Conservation (phyloP, 352 stramenopile species). For the Phytophthora citrophthora region DNA sequence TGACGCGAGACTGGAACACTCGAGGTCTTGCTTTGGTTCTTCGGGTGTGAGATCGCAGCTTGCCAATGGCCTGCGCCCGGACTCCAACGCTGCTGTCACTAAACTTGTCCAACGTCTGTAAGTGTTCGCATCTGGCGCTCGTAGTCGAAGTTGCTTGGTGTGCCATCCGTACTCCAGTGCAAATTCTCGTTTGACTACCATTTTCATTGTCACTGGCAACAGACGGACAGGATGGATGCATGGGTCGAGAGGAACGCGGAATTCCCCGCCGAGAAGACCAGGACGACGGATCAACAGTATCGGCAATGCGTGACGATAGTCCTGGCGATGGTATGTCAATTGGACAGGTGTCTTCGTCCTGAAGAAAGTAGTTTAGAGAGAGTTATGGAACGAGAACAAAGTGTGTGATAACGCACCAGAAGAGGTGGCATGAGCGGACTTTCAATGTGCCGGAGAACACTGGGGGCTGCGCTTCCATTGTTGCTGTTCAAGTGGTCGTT, state of each 20-base stretch:
- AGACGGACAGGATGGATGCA: conserved; percentile 40
- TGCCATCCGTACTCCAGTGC: conserved; percentile 39
- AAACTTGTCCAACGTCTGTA: conserved; percentile 36
- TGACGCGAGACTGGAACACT: conserved; percentile 33
- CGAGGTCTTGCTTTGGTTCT: conserved; percentile 15
- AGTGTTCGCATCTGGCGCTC: conserved; percentile 26
- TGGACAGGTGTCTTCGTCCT: conserved; percentile 40
- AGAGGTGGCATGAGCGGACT: conserved; percentile 26
- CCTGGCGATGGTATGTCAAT: conserved; percentile 32
- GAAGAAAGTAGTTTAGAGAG: conserved; percentile 6
- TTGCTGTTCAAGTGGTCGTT: conserved; percentile 12
- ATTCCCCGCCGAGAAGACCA: conserved; percentile 25
- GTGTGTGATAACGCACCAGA: conserved; percentile 31
- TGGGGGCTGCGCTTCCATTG: conserved; percentile 30
- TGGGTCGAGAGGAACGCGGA: conserved; percentile 37
- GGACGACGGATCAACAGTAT: conserved; percentile 37
- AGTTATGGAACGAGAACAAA: background rate
- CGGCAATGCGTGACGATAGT: conserved; percentile 37
- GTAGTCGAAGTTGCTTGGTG: conserved; percentile 30
- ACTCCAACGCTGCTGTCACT: conserved; percentile 30
- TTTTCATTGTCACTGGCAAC: conserved; percentile 19
- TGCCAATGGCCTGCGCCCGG: conserved; percentile 29
- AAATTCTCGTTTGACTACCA: conserved; percentile 32
- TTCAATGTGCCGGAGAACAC: conserved; percentile 41
- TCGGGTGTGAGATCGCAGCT: conserved; percentile 8